These are phyloP conservation scores for Diaporthe longicolla DNA, from an alignment of 2,329 filamentous ascomycete species.

Conservation along the genomic window DNA sequence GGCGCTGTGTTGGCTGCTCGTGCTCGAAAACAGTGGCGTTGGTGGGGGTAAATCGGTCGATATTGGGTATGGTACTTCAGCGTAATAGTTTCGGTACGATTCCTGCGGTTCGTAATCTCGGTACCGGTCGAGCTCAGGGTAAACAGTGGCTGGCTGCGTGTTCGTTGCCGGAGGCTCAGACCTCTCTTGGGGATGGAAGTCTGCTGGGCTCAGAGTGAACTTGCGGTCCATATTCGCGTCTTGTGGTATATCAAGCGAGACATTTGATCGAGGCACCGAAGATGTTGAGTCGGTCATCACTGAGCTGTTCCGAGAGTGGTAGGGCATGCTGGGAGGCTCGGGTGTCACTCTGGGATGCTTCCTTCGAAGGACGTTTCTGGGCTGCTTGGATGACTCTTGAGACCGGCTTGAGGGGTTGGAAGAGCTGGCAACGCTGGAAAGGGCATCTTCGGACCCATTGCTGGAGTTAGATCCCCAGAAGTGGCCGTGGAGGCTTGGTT, in stretches of 20 bases:
- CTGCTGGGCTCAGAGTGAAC: constrained; percentile 60
- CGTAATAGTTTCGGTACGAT: constrained; percentile 52
- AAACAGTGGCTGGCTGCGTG: constrained; percentile 62
- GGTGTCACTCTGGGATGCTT: constrained; percentile 64
- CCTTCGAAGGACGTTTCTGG: constrained; percentile 62
- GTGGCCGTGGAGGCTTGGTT: constrained; percentile 58
- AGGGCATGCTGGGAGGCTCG: constrained; percentile 52
- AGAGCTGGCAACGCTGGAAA: constrained; percentile 51
- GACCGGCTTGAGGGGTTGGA: constrained; percentile 52
- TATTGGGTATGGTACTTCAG: constrained; percentile 68
- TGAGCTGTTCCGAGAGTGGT: constrained; percentile 53
- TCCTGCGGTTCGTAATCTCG: constrained; percentile 60
- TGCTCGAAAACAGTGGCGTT: constrained; percentile 74
- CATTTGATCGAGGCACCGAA: constrained; percentile 57
- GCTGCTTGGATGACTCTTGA: constrained; percentile 51
- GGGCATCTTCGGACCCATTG: constrained; percentile 51
- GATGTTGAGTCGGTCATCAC: constrained; percentile 59
- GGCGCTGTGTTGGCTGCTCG: constrained; percentile 68
- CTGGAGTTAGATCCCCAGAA: constrained; percentile 58
- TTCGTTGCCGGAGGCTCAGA: constrained; percentile 56
- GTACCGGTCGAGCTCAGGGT: constrained; percentile 75
- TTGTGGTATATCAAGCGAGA: constrained; percentile 53
- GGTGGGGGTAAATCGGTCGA: constrained; percentile 77
- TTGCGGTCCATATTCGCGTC: constrained; percentile 58
- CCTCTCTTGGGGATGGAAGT: constrained; percentile 59